These are phyloP conservation scores for Macaranga tanarius DNA, from an alignment of 441 rosid species.

Conservation along the genomic window DNA sequence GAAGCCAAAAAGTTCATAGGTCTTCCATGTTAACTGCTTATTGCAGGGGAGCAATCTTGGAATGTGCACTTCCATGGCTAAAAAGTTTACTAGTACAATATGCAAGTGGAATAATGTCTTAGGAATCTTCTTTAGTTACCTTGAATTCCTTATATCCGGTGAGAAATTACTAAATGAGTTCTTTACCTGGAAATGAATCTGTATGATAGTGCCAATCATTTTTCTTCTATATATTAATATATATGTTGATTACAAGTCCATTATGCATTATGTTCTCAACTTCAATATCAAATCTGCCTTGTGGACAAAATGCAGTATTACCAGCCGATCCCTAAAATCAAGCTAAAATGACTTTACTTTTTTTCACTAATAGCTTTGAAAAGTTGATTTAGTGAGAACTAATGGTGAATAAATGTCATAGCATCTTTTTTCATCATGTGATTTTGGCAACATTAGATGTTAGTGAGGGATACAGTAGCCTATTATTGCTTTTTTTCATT, in stretches of 20 bases:
- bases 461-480: neutral
- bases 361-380: neutral
- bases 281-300: neutral
- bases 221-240: neutral
- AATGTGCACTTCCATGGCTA: constrained; percentile 87
- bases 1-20: neutral
- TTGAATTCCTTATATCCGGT: constrained; percentile 90
- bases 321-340: neutral
- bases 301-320: neutral
- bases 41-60: constrained; percentile 82
- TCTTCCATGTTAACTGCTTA: constrained; percentile 5
- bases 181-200: constrained; percentile 1
- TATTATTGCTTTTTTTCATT: neutral
- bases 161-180: constrained; percentile 13
- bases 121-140: constrained; percentile 70
- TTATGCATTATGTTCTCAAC: too few species aligned
- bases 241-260: neutral
- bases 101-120: constrained; percentile 81
- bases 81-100: constrained; percentile 77
- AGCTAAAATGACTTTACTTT: neutral
- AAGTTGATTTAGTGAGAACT: neutral
- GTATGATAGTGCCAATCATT: neutral
- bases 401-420: neutral
- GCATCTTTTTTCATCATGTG: neutral
- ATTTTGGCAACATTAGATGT: neutral